Evolutionary conservation across 2,329 filamentous ascomycete genomes (phyloP), one percentile per base, ranked within the genome.

Genomic region (Aspergillus puulaauensis): DNA sequence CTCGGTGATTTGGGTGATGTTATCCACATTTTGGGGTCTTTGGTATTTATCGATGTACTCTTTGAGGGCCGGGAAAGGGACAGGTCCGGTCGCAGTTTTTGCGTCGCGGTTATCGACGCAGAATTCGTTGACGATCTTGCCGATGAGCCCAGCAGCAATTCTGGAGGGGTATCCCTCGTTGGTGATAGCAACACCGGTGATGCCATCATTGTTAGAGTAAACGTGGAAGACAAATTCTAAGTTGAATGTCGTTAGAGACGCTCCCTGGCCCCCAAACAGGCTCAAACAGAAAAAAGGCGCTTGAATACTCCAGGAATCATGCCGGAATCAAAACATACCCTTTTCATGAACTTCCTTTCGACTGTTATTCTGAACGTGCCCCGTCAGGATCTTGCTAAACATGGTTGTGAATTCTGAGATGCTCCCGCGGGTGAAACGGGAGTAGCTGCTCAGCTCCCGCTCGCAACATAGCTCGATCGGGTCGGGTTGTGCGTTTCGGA

Each of bases 1-100:
- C 79, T 91, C 90, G 77, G 98, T 93, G 69, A 99, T 97, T 83
- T 91, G 93, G 82, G 91, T 86, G 73, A 98, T 96, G 77, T 88
- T 93, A 79, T 96, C 92, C 65, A 91, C 93, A 78, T 96, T 85
- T 70, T 87, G 82, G 12, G 93, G 92, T 74, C 97, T 90, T 79
- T 96, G 90, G 79, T 92, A 96, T 65, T 88, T 87, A 41, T 76
- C 72, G 51, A 90, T 82, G 76, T 96, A 96, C 43, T 91, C 89
- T 74, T 90, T 88, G 56, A 98, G 82, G 72, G 84, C 44, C 90
- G 89, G 73, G 92, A 88, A 19, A 80, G 71, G 52, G 90, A 77
- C 54, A 76, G 69, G 62, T 61, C 67, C 78, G 57, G 64, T 79
- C 80, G 66, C 50, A 68, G 80, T 71, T 41, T 70, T 82, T 74